Conservation (phyloP, 129 eudicot genomes). For the Pseudognaphalium luteoalbum region DNA sequence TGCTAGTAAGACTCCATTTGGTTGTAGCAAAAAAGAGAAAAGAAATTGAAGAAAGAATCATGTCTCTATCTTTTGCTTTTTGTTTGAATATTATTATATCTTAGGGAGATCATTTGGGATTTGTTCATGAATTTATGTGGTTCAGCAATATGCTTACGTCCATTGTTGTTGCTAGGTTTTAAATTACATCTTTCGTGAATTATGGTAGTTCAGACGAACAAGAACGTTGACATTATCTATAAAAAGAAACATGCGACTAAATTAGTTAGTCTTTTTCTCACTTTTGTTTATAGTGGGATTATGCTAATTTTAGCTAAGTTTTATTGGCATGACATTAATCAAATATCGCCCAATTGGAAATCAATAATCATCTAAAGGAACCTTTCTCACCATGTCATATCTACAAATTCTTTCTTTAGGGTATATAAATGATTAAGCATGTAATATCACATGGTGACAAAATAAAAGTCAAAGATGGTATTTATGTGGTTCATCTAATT, state of each 20-base stretch:
- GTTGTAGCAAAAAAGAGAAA: conserved; percentile 17
- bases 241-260: neutral
- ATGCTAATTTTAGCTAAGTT: neutral
- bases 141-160: neutral
- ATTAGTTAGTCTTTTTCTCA: neutral
- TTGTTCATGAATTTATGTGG: neutral
- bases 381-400: no score
- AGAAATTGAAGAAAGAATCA: conserved; percentile 35
- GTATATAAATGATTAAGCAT: no score
- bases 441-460: neutral
- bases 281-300: neutral
- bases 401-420: no score
- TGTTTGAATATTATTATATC: neutral
- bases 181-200: neutral
- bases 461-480: neutral
- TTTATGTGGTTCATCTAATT: neutral
- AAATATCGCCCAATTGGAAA: neutral
- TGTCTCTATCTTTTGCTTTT: conserved; percentile 30
- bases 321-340: neutral
- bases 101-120: neutral
- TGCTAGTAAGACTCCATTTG: conserved; percentile 10
- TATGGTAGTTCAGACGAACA: neutral
- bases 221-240: neutral
- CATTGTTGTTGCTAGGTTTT: neutral
- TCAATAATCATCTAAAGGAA: neutral